phyloP scores from a whole-genome alignment of 306 rosid genomes.

The Gleditsia sinensis region DNA sequence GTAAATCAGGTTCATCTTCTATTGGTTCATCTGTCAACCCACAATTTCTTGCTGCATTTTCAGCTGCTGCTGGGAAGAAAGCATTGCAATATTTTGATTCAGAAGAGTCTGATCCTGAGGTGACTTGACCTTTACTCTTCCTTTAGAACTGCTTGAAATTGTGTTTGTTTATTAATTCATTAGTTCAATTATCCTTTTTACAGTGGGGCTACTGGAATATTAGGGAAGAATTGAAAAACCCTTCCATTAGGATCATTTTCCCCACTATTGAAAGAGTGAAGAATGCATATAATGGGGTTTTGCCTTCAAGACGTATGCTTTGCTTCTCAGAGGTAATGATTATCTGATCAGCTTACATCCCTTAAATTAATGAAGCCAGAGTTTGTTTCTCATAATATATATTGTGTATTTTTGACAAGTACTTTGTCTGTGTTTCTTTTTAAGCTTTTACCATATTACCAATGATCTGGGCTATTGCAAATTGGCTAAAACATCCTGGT shows the following conservation, averaged over 20 bases:
- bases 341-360: slow-evolving; percentile 15
- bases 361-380: slow-evolving; percentile 15
- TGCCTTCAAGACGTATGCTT: slow-evolving; percentile 70
- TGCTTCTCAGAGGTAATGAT: slow-evolving; percentile 77
- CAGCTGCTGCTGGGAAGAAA: slow-evolving; percentile 80
- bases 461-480: neutral
- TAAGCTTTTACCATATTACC: neutral
- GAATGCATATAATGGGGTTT: slow-evolving; percentile 53
- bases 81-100: slow-evolving; percentile 67
- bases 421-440: neutral
- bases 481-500: neutral
- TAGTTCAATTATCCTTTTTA: slow-evolving; percentile 37
- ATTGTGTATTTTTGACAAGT: neutral
- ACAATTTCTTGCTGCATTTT: slow-evolving; percentile 71
- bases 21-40: slow-evolving; percentile 70
- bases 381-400: neutral
- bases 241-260: slow-evolving; percentile 68
- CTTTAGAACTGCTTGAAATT: slow-evolving; percentile 22
- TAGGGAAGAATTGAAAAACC: slow-evolving; percentile 62
- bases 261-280: slow-evolving; percentile 81
- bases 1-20: slow-evolving; percentile 69
- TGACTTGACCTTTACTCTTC: slow-evolving; percentile 28
- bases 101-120: slow-evolving; percentile 87
- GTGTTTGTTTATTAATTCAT: slow-evolving; percentile 21
- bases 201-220: slow-evolving; percentile 91